phyloP scores from a whole-genome alignment of 768 basidiomycete species.

The Pleurotus tuoliensis region DNA sequence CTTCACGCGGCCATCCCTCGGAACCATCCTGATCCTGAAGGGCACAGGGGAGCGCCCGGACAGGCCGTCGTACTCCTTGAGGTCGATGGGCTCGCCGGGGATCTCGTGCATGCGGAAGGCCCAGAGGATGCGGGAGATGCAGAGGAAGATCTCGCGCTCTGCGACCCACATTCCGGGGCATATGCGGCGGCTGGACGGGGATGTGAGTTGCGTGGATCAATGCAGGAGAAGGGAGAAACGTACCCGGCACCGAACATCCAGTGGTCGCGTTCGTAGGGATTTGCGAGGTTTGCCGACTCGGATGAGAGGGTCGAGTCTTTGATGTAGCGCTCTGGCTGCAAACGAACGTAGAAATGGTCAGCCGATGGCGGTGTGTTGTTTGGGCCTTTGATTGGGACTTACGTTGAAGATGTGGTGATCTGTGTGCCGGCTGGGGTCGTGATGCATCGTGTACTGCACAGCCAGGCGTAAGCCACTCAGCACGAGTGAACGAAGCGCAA shows the following conservation, averaged over 20 bases:
- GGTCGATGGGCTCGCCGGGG: conserved; percentile 37
- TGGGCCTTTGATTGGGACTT: not conserved
- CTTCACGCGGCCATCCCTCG: conserved; percentile 10
- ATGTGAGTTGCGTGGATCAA: not conserved
- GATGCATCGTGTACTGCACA: conserved; percentile 30
- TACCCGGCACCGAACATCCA: conserved; percentile 51
- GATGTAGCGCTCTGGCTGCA: conserved; percentile 40
- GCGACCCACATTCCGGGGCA: conserved; percentile 44
- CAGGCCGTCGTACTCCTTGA: conserved; percentile 43
- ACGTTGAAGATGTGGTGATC: conserved; percentile 34
- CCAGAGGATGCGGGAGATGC: conserved; percentile 46
- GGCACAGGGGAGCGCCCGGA: conserved; percentile 44
- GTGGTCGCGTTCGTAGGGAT: conserved; percentile 43
- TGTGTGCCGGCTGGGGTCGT: conserved; percentile 31
- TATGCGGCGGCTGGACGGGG: conserved; percentile 25
- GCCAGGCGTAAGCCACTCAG: conserved; percentile 5
- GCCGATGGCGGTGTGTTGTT: not conserved
- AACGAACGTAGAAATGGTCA: not conserved
- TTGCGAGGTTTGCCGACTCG: conserved; percentile 38
- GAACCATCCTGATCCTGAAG: conserved; percentile 23
- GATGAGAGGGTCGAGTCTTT: conserved; percentile 32
- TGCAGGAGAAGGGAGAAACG: conserved; percentile 8
- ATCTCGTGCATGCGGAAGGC: conserved; percentile 37
- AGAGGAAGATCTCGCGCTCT: conserved; percentile 41
- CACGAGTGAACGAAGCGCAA: conserved; percentile 1